Base-by-base conservation (phyloP, 2,329 filamentous ascomycete genomes). In the Xylariaceae sp. region DNA sequence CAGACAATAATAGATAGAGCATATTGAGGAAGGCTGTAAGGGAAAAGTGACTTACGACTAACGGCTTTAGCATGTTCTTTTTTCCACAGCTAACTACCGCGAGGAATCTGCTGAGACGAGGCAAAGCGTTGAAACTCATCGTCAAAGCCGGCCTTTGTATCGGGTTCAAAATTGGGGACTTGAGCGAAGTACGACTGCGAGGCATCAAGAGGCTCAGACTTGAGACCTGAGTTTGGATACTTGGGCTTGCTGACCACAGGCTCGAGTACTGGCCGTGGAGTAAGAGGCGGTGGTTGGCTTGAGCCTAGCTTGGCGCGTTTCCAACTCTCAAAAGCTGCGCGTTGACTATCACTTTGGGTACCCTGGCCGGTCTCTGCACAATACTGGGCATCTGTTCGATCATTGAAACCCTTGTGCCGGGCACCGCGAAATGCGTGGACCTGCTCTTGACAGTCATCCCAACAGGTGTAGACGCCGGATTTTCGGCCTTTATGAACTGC, bases 181-280 rank as follows among this genome's bases (percentile, higher is more conserved):
- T 56, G 53, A 12, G 54, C 54, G 42, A 61, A 60, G 25, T 54
- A 61, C 6, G 55, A 60, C 21, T 59, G 57, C 6, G 55, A 58
- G 12, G 52, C 47, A n/a, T 47, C 27, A 49, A 53, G 35, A n/a
- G 27, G 16, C 36, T 53, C 48, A 11, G 33, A 12, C 22, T 51
- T 48, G 22, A 48, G 37, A 1, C 6, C 32, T 12, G 40, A 40
- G 8, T 22, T 42, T 25, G 8, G 17, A 22, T 42, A 37, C 10
- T 37, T 21, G 32, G 32, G 21, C n/a, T 12, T 16, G 6, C n/a
- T 29, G 16, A 36, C 43, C 19, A n/a, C 27, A 2, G 21, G 21
- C 6, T n/a, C 16, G 11, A 2, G 6, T 3, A 11, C n/a, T 14
- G 2, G 44, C 14, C 14, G 8, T 29, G 25, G 25, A 8, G 8